Evolutionary conservation across 1,139 yeast genomes (phyloP).

Genomic region (Hemisphaericaspora xylofermentans): DNA sequence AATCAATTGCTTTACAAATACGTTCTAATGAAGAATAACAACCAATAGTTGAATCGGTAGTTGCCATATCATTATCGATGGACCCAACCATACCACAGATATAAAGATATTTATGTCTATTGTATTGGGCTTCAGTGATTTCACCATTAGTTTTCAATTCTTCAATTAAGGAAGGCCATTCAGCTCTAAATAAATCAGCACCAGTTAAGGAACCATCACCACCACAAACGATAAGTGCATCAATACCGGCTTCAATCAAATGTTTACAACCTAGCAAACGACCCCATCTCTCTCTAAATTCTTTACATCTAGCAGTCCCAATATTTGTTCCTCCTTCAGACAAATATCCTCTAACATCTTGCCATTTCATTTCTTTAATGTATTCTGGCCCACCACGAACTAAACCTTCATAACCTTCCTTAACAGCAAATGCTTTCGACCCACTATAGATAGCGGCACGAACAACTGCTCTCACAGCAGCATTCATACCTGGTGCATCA

Average conservation of each 20-base stretch:
- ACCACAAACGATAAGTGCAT: conserved; percentile 79
- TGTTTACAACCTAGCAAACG: conserved; percentile 66
- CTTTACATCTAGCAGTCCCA: conserved; percentile 77
- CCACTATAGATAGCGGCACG: conserved; percentile 70
- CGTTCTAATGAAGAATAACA: conserved; percentile 76
- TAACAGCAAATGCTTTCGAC: conserved; percentile 70
- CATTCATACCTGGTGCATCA: conserved; percentile 86
- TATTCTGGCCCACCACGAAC: conserved; percentile 63
- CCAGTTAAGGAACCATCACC: conserved; percentile 87
- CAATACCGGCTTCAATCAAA: conserved; percentile 70
- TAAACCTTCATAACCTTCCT: conserved; percentile 78
- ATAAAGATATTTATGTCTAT: conserved; percentile 56
- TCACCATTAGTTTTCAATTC: conserved; percentile 54
- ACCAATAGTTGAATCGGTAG: conserved; percentile 81
- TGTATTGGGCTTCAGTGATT: conserved; percentile 52
- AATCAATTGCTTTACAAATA: conserved; percentile 75
- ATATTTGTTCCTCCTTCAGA: conserved; percentile 78
- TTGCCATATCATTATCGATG: conserved; percentile 81
- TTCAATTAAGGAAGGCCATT: conserved; percentile 72
- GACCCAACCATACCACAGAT: conserved; percentile 82
- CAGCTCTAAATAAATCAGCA: conserved; percentile 73
- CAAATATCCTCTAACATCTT: conserved; percentile 73
- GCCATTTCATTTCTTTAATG: conserved; percentile 70
- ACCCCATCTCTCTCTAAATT: conserved; percentile 67
- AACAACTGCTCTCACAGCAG: conserved; percentile 77